Base-by-base conservation (phyloP, 2,329 filamentous ascomycete species). In the Stemphylium vesicarium region DNA sequence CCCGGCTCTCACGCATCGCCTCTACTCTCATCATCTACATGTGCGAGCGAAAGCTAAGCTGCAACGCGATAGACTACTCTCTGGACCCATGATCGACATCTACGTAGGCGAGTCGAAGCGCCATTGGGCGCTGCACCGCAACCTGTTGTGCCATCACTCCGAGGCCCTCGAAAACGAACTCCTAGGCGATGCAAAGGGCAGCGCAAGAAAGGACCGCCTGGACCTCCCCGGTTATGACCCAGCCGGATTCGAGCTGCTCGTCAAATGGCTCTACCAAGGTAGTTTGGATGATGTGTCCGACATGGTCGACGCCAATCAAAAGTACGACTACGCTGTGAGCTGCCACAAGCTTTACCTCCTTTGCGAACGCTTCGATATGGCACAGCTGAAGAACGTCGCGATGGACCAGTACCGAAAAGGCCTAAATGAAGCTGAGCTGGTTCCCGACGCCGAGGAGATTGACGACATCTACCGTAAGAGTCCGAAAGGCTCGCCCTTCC, bases 201-300 rank as follows among this genome's bases (percentile, higher is more conserved):
- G 26, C 37, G 68, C 68, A 39, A 71, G 74, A 44, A 66, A 72
- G 22, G 74, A 77, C 33, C 77, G 67, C 49, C 69, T 84, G 24
- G 80, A 83, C 35, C 71, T 84, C 16, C 74, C 74, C 15, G 77
- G 83, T 11, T 74, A 82, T 65, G 81, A 83, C 50, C 80, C 82
- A 3, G 69, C 71, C 7, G 82, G 81, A 20, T 84, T 84, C 61
- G 81, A 83, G 65, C 67, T 84, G 54, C 75, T 84, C 13, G 80
- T 84, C 5, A 83, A 83, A 69, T 84, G 81, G 81, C 74, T 84
- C 8, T 84, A 84, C 51, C 82, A 84, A 65, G 82, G 82, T 46
- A 78, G 72, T 39, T 76, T 84, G 41, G 80, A 83, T 55, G 78
- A 83, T 57, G 78, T 80, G 16, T 78, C 78, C 4, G 72, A 77